These are phyloP conservation scores for Astrocystis sublimbata DNA, from an alignment of 495 filamentous ascomycete species.

Conservation along the genomic window DNA sequence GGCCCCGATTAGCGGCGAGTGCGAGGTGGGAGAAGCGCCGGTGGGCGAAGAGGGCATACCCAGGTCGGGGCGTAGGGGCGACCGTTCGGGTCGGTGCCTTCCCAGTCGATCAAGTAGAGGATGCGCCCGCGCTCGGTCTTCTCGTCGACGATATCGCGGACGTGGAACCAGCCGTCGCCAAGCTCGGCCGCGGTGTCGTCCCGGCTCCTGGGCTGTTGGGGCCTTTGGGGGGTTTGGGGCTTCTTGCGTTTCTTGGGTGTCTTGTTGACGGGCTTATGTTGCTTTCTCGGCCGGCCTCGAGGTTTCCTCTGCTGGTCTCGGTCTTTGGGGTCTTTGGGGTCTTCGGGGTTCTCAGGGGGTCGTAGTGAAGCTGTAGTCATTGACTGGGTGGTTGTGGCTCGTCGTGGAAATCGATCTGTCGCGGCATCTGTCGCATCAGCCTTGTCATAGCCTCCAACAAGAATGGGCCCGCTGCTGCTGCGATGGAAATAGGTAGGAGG, in stretches of 20 bases:
- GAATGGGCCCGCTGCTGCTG: background rate
- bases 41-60: conserved; percentile 32
- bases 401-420: conserved; percentile 23
- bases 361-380: conserved; percentile 24
- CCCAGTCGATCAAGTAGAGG: conserved; percentile 45
- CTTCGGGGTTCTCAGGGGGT: background rate
- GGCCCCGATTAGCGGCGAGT: conserved; percentile 4
- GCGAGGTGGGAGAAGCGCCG: background rate
- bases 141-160: conserved; percentile 43
- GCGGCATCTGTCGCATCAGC: conserved; percentile 26
- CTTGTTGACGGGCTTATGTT: conserved; percentile 1
- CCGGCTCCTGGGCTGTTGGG: background rate
- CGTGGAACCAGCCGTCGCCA: conserved; percentile 23
- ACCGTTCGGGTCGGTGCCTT: conserved; percentile 37
- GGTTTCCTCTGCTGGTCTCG: conserved; percentile 5
- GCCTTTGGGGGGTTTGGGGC: too few species aligned
- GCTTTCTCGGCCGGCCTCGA: background rate
- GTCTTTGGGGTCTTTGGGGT: too few species aligned
- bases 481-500: background rate
- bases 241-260: too few species aligned
- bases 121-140: conserved; percentile 30
- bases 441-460: background rate
- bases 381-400: conserved; percentile 19
- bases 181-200: background rate
- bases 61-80: conserved; percentile 39